Evolutionary conservation across 202 grass and related monocot genomes (phyloP).

Genomic region (Dendrocalamus latiflorus): DNA sequence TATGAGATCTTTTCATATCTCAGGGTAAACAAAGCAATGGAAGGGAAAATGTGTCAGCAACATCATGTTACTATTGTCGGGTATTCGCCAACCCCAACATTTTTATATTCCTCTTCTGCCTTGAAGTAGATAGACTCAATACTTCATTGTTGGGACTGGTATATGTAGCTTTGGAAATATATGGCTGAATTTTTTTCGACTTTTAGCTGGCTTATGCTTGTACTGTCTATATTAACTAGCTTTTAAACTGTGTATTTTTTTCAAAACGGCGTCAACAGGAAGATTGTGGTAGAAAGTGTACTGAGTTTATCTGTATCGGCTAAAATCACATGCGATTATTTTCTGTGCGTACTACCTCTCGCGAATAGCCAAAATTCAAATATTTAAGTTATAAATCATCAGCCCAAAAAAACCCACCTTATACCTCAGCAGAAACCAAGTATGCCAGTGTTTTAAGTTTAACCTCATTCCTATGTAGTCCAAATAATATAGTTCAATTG

Average conservation of each 20-base stretch:
- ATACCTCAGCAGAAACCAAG: background rate
- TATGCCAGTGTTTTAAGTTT: background rate
- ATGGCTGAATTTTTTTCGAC: background rate
- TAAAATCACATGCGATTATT: too few relatives aligned
- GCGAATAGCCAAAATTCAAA: too few relatives aligned
- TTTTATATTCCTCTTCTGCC: background rate
- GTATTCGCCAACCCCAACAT: constrained; percentile 28
- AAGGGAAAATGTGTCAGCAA: constrained; percentile 43
- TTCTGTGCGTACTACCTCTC: too few relatives aligned
- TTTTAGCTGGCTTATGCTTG: too few relatives aligned
- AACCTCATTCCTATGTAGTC: background rate
- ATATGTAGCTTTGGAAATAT: background rate
- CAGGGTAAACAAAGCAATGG: constrained; percentile 56
- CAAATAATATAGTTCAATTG: background rate
- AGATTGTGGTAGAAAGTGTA: too few relatives aligned
- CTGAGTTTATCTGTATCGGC: too few relatives aligned
- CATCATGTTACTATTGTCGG: constrained; percentile 63
- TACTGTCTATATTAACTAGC: too few relatives aligned
- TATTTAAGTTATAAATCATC: too few relatives aligned
- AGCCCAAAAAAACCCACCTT: too few relatives aligned
- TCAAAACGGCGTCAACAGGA: too few relatives aligned
- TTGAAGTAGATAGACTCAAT: background rate
- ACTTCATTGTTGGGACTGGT: background rate
- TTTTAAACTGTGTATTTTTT: too few relatives aligned
- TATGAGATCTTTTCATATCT: background rate